Evolutionary conservation across 2,329 filamentous ascomycete species (phyloP).

Genomic region (Paecilomyces variotii): DNA sequence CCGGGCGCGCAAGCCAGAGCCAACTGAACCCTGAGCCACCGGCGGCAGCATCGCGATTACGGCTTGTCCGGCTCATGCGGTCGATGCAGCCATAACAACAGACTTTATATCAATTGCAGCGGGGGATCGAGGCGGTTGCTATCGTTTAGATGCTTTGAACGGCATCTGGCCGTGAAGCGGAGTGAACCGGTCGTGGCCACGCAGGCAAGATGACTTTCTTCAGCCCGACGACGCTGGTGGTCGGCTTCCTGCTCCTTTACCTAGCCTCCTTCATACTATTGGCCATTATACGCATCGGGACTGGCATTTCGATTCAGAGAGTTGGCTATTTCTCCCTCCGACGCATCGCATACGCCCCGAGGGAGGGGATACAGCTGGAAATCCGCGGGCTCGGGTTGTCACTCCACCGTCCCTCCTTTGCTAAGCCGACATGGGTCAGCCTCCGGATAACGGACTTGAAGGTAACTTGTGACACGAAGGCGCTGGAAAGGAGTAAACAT

Average conservation of each 20-base stretch:
- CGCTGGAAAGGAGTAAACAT: conserved; percentile 37
- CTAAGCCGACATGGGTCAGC: conserved; percentile 93
- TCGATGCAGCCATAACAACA: neutral
- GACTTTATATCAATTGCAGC: neutral
- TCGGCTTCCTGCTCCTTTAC: conserved; percentile 77
- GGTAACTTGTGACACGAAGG: conserved; percentile 69
- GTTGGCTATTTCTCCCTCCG: conserved; percentile 88
- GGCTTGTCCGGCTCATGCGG: neutral
- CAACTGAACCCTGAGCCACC: neutral
- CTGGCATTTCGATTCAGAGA: conserved; percentile 90
- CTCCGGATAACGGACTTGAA: conserved; percentile 78
- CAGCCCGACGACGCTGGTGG: conserved; percentile 72
- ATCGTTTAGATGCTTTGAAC: conserved; percentile 13
- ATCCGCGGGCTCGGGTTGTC: conserved; percentile 81
- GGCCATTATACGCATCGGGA: conserved; percentile 83
- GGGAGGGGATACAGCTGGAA: conserved; percentile 82
- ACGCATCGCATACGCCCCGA: conserved; percentile 80
- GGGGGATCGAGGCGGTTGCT: neutral
- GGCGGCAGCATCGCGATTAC: neutral
- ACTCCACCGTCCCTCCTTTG: conserved; percentile 88
- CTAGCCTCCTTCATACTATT: conserved; percentile 89
- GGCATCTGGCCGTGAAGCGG: neutral
- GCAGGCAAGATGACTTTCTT: conserved; percentile 36
- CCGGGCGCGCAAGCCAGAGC: conserved; percentile 11
- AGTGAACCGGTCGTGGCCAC: neutral